Evolutionary conservation across 1,139 yeast genomes (phyloP).

Genomic region (Nadsonia commutata): DNA sequence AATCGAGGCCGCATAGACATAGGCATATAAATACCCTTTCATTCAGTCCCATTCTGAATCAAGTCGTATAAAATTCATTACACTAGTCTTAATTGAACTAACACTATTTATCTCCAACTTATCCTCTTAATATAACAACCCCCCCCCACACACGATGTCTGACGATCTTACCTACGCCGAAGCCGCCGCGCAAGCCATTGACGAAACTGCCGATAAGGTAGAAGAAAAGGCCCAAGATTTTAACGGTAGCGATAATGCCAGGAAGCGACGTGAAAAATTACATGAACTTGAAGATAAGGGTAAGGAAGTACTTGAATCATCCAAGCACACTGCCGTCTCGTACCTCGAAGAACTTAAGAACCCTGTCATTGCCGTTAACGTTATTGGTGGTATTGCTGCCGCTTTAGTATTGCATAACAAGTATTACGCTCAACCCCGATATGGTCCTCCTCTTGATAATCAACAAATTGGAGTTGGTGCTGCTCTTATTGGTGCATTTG

Average conservation of each 20-base stretch:
- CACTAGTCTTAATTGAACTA: neutral
- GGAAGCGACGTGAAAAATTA: constrained; percentile 2
- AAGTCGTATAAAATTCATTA: neutral
- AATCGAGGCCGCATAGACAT: constrained; percentile 1
- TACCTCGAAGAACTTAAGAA: constrained; percentile 5
- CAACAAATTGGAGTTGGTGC: neutral
- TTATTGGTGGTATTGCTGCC: constrained; percentile 4
- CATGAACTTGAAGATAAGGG: constrained; percentile 3
- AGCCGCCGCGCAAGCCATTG: constrained; percentile 11
- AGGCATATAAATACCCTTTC: neutral
- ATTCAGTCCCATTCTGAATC: neutral
- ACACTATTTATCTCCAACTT: no score
- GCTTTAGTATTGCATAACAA: neutral
- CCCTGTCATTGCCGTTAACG: constrained; percentile 6
- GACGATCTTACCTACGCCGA: constrained; percentile 9
- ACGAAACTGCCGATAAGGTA: constrained; percentile 9
- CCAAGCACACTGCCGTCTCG: constrained; percentile 6
- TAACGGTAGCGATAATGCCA: constrained; percentile 5
- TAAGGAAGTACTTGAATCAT: constrained; percentile 5
- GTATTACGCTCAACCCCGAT: neutral
- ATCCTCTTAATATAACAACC: neutral
- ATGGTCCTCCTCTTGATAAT: neutral
- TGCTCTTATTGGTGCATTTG: neutral
- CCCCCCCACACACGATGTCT: constrained; percentile 2
- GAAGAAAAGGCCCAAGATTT: constrained; percentile 7